Conservation (phyloP, 208 protist genomes). For the Herpetomonas muscarum region DNA sequence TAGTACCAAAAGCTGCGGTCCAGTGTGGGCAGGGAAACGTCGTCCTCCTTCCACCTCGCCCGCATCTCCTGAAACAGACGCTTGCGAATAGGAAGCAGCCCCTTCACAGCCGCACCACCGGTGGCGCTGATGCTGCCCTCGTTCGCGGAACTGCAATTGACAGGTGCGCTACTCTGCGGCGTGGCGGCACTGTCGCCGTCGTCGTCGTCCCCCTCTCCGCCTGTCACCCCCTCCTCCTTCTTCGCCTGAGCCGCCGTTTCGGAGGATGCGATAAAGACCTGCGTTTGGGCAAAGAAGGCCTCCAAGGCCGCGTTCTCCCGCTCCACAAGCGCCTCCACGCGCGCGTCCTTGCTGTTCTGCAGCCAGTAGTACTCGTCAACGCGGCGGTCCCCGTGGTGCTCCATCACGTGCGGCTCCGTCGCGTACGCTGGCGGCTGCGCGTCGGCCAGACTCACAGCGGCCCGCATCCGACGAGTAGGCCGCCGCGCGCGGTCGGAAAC, state of each 20-base stretch:
- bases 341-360: constrained; percentile 25
- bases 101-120: no score
- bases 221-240: no score
- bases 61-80: constrained; percentile 54
- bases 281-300: constrained; percentile 20
- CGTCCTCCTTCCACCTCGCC: constrained; percentile 30
- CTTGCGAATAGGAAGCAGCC: constrained; percentile 20
- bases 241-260: no score
- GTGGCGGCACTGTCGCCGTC: no score
- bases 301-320: constrained; percentile 44
- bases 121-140: no score
- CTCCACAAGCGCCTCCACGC: constrained; percentile 35
- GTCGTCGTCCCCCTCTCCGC: no score
- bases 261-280: no score
- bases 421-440: constrained; percentile 8
- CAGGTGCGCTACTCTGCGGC: no score
- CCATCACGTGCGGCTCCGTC: constrained; percentile 15
- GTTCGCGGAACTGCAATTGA: no score
- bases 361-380: constrained; percentile 60
- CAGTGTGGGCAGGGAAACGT: constrained; percentile 44
- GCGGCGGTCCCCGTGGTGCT: constrained; percentile 35
- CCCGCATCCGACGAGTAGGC: no score
- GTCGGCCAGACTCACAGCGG: no score
- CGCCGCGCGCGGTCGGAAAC: no score
- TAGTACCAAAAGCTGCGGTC: constrained; percentile 77